Percentiles rank a stretch among this genome's conserved stretches.
Evolutionary conservation across 2,329 filamentous ascomycete species (phyloP).

Genomic region (Saccharata proteae): DNA sequence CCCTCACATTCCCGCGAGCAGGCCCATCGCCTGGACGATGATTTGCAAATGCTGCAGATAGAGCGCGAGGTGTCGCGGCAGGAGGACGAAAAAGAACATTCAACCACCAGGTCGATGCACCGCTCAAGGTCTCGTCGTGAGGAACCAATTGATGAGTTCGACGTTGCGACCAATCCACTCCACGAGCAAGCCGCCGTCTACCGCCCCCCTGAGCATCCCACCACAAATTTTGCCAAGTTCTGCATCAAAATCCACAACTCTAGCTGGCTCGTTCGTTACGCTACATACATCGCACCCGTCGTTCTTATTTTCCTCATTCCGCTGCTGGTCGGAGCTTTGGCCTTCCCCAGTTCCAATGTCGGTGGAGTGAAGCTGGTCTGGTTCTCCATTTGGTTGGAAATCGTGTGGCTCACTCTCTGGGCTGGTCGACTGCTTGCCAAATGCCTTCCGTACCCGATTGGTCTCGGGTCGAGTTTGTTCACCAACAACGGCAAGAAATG

Average conservation of each 20-base stretch:
- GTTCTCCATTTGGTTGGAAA: conserved; percentile 93
- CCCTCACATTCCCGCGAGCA: conserved; percentile 48
- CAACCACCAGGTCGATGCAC: conserved; percentile 33
- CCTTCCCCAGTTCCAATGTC: conserved; percentile 48
- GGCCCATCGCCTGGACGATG: conserved; percentile 50
- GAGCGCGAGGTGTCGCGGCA: conserved; percentile 46
- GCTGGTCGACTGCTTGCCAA: conserved; percentile 55
- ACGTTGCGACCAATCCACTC: conserved; percentile 54
- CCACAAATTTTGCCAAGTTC: conserved; percentile 49
- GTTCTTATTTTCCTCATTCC: conserved; percentile 55
- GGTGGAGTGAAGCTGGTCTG: conserved; percentile 71
- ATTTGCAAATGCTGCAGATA: conserved; percentile 51
- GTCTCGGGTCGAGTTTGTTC: conserved; percentile 57
- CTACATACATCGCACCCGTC: conserved; percentile 58
- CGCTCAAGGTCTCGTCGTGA: conserved; percentile 41
- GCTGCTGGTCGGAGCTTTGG: conserved; percentile 50
- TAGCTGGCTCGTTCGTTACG: conserved; percentile 55
- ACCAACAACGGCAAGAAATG: conserved; percentile 89
- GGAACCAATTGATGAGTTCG: conserved; percentile 54
- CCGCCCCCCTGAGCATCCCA: conserved; percentile 50
- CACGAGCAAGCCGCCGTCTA: conserved; percentile 56
- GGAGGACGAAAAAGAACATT: conserved; percentile 22
- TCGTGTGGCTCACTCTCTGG: conserved; percentile 88
- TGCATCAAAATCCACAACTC: conserved; percentile 55
- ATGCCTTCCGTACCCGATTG: conserved; percentile 49